phyloP scores from a whole-genome alignment of 2,329 filamentous ascomycete genomes.

The Aurifilum marmelostoma region DNA sequence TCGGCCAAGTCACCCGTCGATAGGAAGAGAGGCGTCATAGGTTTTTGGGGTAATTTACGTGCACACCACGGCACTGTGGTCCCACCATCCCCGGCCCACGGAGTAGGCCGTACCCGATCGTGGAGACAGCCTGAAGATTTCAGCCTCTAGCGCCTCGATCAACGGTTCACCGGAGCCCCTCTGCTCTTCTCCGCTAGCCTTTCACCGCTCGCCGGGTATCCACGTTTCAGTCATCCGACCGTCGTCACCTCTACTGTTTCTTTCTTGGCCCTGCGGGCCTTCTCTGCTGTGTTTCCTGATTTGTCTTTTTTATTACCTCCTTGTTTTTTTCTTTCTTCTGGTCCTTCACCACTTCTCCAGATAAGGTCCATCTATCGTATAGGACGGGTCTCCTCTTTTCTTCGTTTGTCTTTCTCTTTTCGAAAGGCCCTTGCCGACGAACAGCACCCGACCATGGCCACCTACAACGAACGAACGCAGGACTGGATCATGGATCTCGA shows the following conservation, averaged over 20 bases:
- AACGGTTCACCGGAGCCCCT: background rate
- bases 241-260: background rate
- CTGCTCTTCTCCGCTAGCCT: background rate
- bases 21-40: background rate
- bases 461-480: constrained; percentile 20
- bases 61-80: background rate
- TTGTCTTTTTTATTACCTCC: background rate
- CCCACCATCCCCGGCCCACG: background rate
- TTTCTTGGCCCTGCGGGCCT: background rate
- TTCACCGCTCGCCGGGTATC: constrained; percentile 3
- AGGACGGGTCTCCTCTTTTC: no score
- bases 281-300: background rate
- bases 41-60: background rate
- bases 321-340: background rate
- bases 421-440: no score
- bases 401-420: background rate
- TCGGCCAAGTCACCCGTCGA: background rate
- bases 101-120: background rate
- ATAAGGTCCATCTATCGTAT: background rate
- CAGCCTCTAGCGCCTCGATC: background rate
- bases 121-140: background rate
- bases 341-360: no score
- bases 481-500: constrained; percentile 28
- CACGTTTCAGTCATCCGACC: background rate
- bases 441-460: constrained; percentile 11